phyloP scores from a whole-genome alignment of 306 rosid species.

The Ammopiptanthus mongolicus region DNA sequence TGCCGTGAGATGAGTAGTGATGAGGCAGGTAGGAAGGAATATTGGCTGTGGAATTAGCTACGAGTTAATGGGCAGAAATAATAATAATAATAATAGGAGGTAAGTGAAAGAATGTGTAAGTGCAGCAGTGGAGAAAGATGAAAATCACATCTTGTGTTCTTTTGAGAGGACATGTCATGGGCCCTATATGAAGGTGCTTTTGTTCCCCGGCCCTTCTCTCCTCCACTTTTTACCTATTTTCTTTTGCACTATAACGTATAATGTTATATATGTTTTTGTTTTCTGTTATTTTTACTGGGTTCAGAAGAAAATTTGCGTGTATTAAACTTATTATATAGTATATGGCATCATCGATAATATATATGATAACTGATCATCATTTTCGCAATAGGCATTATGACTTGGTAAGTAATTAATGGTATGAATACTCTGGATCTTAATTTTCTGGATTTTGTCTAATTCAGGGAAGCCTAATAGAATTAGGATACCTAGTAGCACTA shows the following conservation, averaged over 20 bases:
- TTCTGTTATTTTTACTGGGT: background rate
- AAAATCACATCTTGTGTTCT: slow-evolving; percentile 70
- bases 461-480: slow-evolving; percentile 15
- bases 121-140: slow-evolving; percentile 70
- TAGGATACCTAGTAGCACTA: slow-evolving; percentile 13
- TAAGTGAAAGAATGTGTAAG: slow-evolving; percentile 26
- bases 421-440: background rate
- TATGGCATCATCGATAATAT: slow-evolving; percentile 24
- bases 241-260: slow-evolving; percentile 21
- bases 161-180: slow-evolving; percentile 77
- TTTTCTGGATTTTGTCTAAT: background rate
- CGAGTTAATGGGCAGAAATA: slow-evolving; percentile 17
- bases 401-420: background rate
- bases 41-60: background rate
- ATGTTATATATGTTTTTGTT: background rate
- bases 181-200: slow-evolving; percentile 57
- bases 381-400: slow-evolving; percentile 27
- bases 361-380: slow-evolving; percentile 21
- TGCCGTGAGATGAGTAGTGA: background rate
- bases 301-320: background rate
- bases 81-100: no score
- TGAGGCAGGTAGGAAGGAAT: background rate
- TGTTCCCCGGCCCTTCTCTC: slow-evolving; percentile 37
- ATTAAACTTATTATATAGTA: background rate
- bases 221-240: slow-evolving; percentile 14